Conservation (phyloP, 768 basidiomycete genomes). For the Auricularia sp. region DNA sequence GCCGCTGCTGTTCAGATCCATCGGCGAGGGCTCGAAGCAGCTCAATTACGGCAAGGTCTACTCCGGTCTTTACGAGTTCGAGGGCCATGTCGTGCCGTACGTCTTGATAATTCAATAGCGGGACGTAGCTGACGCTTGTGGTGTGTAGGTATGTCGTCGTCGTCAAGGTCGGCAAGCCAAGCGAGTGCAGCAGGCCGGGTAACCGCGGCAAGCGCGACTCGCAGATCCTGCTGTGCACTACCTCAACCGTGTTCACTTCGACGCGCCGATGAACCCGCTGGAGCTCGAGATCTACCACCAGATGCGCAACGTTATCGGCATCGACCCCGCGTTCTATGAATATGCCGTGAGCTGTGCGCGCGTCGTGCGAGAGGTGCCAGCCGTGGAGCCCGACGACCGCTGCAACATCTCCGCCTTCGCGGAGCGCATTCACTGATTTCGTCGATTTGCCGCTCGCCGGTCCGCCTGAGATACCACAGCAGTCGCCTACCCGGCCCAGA, state of each 20-base stretch:
- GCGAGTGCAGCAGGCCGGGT: conserved; percentile 83
- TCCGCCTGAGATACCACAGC: too few relatives aligned
- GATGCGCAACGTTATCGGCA: conserved; percentile 95
- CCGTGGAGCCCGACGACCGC: too few relatives aligned
- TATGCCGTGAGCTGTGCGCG: too few relatives aligned
- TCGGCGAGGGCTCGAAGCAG: conserved; percentile 82
- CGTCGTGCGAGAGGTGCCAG: too few relatives aligned
- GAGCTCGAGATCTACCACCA: conserved; percentile 95
- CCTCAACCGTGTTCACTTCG: conserved; percentile 89
- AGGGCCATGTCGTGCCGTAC: conserved; percentile 89
- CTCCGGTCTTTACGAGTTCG: conserved; percentile 88
- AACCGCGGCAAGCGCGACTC: conserved; percentile 94
- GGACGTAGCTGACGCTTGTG: conserved; percentile 5
- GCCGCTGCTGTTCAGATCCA: conserved; percentile 80
- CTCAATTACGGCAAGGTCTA: conserved; percentile 94
- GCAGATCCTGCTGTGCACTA: conserved; percentile 86
- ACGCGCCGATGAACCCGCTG: conserved; percentile 84
- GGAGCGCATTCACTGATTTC: too few relatives aligned
- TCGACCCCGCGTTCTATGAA: conserved; percentile 95
- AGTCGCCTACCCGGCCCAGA: too few relatives aligned
- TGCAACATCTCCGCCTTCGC: too few relatives aligned
- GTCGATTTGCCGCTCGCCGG: too few relatives aligned
- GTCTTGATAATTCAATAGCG: conserved; percentile 19
- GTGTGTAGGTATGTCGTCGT: conserved; percentile 73
- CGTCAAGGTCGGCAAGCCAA: conserved; percentile 91